A percentile compares a stretch with the other conserved stretches of the same genome.
phyloP scores from a whole-genome alignment of 192 early-diverging fungal species.

The Neocallimastix lanati region DNA sequence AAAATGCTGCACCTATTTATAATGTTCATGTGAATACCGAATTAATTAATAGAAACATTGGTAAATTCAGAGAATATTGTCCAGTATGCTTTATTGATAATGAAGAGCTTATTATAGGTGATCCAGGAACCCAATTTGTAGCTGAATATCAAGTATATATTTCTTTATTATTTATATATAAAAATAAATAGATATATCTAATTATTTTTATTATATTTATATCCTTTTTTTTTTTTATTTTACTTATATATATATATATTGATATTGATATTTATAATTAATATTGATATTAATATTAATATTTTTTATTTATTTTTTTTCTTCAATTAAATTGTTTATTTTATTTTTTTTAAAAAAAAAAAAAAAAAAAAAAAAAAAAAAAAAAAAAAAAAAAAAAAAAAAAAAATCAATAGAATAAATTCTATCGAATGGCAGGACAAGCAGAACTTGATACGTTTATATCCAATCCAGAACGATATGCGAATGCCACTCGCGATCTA shows the following conservation, averaged over 20 bases:
- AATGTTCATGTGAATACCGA: slow-evolving; percentile 14
- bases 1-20: slow-evolving; percentile 18
- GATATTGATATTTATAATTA: no score
- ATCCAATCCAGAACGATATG: slow-evolving; percentile 15
- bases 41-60: slow-evolving; percentile 8
- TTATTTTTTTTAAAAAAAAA: no score
- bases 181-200: no score
- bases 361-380: no score
- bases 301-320: no score
- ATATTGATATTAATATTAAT: no score
- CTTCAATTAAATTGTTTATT: no score
- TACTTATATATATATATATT: no score
- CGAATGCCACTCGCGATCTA: slow-evolving; percentile 6
- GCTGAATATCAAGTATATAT: slow-evolving; percentile 24
- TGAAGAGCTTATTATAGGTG: slow-evolving; percentile 11
- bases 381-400: no score
- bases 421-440: slow-evolving; percentile 13
- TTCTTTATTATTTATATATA: no score
- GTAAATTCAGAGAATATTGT: slow-evolving; percentile 24
- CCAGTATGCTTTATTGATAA: slow-evolving; percentile 18
- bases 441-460: slow-evolving; percentile 18
- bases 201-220: no score
- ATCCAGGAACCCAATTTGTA: slow-evolving; percentile 10
- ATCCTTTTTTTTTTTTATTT: no score
- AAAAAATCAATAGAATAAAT: slow-evolving; percentile 10